phyloP scores from a whole-genome alignment of 2,329 filamentous ascomycete genomes.

The Hirsutella thompsonii region DNA sequence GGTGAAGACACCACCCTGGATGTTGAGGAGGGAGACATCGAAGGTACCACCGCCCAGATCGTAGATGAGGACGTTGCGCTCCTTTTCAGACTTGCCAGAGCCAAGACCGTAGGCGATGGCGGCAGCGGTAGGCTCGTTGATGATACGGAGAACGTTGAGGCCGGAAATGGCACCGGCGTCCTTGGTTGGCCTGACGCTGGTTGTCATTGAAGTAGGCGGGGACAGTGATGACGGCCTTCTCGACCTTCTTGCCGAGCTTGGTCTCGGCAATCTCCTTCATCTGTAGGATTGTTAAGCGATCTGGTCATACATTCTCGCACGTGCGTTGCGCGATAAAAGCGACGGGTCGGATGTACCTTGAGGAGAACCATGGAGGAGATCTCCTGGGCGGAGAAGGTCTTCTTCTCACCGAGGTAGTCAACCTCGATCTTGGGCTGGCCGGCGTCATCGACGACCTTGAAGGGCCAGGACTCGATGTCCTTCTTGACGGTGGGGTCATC shows the following conservation, averaged over 20 bases:
- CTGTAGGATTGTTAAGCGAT: constrained; percentile 31
- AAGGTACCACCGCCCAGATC: constrained; percentile 99
- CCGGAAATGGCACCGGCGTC: constrained; percentile 96
- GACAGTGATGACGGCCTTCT: constrained; percentile 98
- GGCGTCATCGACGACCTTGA: constrained; percentile 88
- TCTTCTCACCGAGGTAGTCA: constrained; percentile 86
- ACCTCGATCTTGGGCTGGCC: constrained; percentile 89
- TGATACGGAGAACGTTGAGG: constrained; percentile 98
- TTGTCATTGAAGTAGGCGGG: constrained; percentile 99
- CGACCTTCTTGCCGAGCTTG: constrained; percentile 97
- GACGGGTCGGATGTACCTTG: constrained; percentile 58
- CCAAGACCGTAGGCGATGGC: constrained; percentile 98
- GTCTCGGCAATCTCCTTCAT: constrained; percentile 99
- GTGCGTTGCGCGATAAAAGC: neutral
- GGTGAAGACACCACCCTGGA: constrained; percentile 98
- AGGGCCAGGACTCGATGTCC: constrained; percentile 97
- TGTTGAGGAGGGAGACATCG: constrained; percentile 98
- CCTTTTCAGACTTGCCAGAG: constrained; percentile 88
- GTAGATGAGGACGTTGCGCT: constrained; percentile 98
- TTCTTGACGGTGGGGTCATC: constrained; percentile 97
- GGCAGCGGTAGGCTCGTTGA: constrained; percentile 98
- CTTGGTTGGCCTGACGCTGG: constrained; percentile 98
- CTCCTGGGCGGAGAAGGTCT: constrained; percentile 95
- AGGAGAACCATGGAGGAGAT: constrained; percentile 97
- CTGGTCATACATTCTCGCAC: neutral